Evolutionary conservation across 1,284 basidiomycete species (phyloP).

Genomic region (Exsudoporus floridanus): DNA sequence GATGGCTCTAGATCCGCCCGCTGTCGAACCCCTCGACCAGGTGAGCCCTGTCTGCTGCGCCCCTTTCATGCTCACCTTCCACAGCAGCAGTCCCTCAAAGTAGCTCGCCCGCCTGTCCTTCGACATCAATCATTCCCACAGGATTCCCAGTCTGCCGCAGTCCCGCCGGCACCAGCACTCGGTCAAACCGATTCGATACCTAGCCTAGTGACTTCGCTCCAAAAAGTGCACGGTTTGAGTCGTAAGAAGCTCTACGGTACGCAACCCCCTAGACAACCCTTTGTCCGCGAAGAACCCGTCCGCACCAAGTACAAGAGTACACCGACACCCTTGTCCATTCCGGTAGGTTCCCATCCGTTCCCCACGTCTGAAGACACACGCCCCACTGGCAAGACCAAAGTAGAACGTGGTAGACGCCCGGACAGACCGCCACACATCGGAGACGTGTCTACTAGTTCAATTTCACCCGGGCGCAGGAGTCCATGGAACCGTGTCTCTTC

Average conservation of each 20-base stretch:
- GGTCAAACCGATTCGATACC: slow-evolving; percentile 25
- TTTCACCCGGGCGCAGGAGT: slow-evolving; percentile 22
- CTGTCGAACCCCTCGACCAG: slow-evolving; percentile 13
- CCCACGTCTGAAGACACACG: slow-evolving; percentile 25
- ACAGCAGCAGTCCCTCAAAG: slow-evolving; percentile 17
- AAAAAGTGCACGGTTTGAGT: slow-evolving; percentile 58
- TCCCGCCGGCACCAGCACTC: not conserved
- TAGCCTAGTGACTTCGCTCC: slow-evolving; percentile 53
- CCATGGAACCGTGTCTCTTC: slow-evolving; percentile 26
- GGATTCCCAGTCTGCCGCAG: slow-evolving; percentile 19
- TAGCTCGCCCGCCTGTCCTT: slow-evolving; percentile 25
- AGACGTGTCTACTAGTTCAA: slow-evolving; percentile 22
- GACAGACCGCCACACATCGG: slow-evolving; percentile 19
- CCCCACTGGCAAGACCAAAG: slow-evolving; percentile 20
- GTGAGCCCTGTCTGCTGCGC: slow-evolving; percentile 1
- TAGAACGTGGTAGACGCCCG: slow-evolving; percentile 27
- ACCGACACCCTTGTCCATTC: slow-evolving; percentile 34
- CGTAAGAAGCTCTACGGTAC: slow-evolving; percentile 63
- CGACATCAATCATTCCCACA: slow-evolving; percentile 35
- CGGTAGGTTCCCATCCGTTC: slow-evolving; percentile 32
- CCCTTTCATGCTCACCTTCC: slow-evolving; percentile 14
- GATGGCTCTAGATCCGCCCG: slow-evolving; percentile 1
- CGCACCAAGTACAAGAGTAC: slow-evolving; percentile 34
- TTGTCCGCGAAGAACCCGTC: slow-evolving; percentile 48
- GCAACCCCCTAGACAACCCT: slow-evolving; percentile 48